Evolutionary conservation across 1,284 basidiomycete species (phyloP).

Genomic region (Nidula niveotomentosa): DNA sequence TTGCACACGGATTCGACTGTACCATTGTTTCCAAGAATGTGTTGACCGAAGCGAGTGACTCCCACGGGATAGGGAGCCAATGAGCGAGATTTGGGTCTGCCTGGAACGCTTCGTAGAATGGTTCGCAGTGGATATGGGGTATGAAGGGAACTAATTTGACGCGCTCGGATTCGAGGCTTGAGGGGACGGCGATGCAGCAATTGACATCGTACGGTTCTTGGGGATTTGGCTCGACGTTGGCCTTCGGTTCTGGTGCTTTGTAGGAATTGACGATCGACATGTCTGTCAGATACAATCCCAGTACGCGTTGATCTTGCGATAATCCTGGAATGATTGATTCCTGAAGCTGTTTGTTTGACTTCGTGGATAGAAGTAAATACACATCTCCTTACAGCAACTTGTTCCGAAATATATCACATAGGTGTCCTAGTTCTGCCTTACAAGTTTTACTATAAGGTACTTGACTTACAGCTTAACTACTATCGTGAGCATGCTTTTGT

Average conservation of each 20-base stretch:
- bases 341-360: no score
- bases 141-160: conserved; percentile 40
- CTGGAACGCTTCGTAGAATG: conserved; percentile 18
- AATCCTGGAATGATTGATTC: no score
- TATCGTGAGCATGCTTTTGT: no score
- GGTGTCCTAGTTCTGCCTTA: no score
- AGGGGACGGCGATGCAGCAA: conserved; percentile 29
- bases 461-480: no score
- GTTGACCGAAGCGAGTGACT: conserved; percentile 16
- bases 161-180: conserved; percentile 31
- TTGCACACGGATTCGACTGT: conserved; percentile 11
- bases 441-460: no score
- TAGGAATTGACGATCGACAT: conserved; percentile 10
- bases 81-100: conserved; percentile 15
- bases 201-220: conserved; percentile 20
- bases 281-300: background rate
- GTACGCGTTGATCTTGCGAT: no score
- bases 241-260: conserved; percentile 1
- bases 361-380: no score
- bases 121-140: conserved; percentile 27
- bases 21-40: conserved; percentile 15
- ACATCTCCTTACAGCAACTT: no score
- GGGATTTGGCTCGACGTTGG: conserved; percentile 5
- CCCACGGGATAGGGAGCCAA: conserved; percentile 20
- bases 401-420: no score